Evolutionary conservation across 179 eudicot genomes (phyloP).

Genomic region (Camellia oleifera): DNA sequence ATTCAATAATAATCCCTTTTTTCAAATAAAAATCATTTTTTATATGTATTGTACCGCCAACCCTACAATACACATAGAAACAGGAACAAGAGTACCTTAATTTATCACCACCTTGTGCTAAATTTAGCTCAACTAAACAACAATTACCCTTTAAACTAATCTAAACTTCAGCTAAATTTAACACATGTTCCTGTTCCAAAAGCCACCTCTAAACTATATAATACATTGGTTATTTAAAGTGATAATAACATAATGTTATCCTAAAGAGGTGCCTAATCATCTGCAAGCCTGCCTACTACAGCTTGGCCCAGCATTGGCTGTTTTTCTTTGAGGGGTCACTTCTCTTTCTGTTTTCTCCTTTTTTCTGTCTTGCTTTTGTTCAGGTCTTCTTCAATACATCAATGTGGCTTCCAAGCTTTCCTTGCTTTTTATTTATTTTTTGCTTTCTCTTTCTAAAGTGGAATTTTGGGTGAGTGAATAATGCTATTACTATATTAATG

Average conservation of each 20-base stretch:
- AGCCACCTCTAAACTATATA: not conserved
- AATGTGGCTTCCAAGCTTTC: conserved; percentile 8
- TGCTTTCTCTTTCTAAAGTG: not conserved
- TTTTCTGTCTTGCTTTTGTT: conserved; percentile 25
- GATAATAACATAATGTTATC: not conserved
- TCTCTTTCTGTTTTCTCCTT: conserved; percentile 12
- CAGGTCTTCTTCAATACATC: conserved; percentile 17
- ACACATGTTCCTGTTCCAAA: conserved; percentile 47
- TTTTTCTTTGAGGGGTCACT: conserved; percentile 25
- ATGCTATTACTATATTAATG: too few species aligned
- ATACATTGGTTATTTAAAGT: not conserved
- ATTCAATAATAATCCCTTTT: not conserved
- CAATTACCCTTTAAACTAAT: conserved; percentile 4
- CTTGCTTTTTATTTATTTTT: not conserved
- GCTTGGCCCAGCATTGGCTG: conserved; percentile 35
- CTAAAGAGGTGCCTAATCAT: conserved; percentile 21
- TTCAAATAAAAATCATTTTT: not conserved
- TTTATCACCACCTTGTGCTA: conserved; percentile 20
- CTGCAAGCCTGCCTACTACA: conserved; percentile 24
- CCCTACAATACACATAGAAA: conserved; percentile 20
- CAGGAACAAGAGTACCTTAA: conserved; percentile 38
- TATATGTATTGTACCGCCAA: not conserved
- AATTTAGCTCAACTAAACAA: conserved; percentile 26
- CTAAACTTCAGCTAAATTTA: conserved; percentile 41
- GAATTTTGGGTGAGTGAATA: not conserved